These are phyloP conservation scores for Termitomyces sp. DNA, from an alignment of 768 basidiomycete species.

Conservation along the genomic window DNA sequence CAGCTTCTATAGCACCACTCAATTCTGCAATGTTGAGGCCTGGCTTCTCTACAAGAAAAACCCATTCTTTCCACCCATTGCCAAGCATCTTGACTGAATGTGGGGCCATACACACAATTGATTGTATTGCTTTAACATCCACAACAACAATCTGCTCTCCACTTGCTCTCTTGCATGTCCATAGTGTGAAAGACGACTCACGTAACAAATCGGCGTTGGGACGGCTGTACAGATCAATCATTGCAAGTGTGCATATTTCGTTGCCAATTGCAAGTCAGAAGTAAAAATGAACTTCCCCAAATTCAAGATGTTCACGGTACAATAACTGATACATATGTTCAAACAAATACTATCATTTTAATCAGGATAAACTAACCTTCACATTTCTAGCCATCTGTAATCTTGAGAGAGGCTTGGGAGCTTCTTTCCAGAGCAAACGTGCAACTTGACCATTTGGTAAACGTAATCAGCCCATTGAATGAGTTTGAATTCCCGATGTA, in stretches of 20 bases:
- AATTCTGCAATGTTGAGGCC: constrained; percentile 14
- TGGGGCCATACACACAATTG: constrained; percentile 12
- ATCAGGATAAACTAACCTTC: not conserved
- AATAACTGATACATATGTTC: not conserved
- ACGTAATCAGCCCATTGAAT: constrained; percentile 17
- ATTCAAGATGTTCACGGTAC: not conserved
- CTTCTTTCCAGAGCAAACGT: constrained; percentile 15
- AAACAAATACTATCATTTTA: not conserved
- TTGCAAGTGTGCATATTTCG: not conserved
- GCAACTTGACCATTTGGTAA: constrained; percentile 22
- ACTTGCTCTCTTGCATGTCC: constrained; percentile 8
- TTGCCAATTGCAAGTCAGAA: not conserved
- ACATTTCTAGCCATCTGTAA: not conserved
- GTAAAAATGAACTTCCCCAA: not conserved
- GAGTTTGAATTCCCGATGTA: not conserved
- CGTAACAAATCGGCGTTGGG: not conserved
- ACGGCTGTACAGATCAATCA: not conserved
- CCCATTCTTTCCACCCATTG: constrained; percentile 8
- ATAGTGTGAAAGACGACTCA: not conserved
- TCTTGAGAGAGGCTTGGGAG: not conserved
- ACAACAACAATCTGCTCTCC: not conserved
- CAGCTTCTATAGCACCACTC: constrained; percentile 1
- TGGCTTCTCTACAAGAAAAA: constrained; percentile 16
- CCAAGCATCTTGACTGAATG: constrained; percentile 13
- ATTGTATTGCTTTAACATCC: constrained; percentile 8